phyloP scores from a whole-genome alignment of 768 basidiomycete species.

The Lactarius indigo region DNA sequence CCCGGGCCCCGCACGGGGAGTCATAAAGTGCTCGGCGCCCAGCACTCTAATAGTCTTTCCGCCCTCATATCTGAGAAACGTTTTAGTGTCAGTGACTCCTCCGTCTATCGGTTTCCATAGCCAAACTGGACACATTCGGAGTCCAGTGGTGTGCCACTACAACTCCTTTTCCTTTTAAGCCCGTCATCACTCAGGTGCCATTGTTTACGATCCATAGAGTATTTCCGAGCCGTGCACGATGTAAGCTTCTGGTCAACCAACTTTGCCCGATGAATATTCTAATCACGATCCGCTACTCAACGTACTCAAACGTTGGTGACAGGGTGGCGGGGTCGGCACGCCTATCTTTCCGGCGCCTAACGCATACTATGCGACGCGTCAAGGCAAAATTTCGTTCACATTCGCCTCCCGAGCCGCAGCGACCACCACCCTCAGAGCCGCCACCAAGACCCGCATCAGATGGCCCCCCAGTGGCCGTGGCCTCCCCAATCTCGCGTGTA shows the following conservation, averaged over 20 bases:
- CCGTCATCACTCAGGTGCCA: no score
- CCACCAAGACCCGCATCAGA: not conserved
- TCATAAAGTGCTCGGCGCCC: not conserved
- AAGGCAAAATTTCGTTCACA: not conserved
- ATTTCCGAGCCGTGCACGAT: not conserved
- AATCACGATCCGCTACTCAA: not conserved
- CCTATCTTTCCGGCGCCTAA: not conserved
- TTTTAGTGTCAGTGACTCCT: not conserved
- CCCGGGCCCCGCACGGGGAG: no score
- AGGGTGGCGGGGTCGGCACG: not conserved
- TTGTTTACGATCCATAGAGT: not conserved
- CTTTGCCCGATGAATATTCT: not conserved
- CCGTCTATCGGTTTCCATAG: not conserved
- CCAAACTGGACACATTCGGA: not conserved
- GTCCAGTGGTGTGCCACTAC: not conserved
- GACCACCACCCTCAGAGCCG: not conserved
- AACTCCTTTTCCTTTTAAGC: not conserved
- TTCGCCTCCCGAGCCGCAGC: not conserved
- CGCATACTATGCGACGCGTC: not conserved
- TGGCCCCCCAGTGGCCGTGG: no score
- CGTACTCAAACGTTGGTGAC: not conserved
- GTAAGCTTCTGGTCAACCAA: not conserved
- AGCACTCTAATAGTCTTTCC: no score
- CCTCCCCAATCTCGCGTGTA: conserved; percentile 1
- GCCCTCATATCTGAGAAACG: not conserved